Base-by-base conservation (phyloP, 1,284 basidiomycete genomes). In the Fomitopsis pinicola region DNA sequence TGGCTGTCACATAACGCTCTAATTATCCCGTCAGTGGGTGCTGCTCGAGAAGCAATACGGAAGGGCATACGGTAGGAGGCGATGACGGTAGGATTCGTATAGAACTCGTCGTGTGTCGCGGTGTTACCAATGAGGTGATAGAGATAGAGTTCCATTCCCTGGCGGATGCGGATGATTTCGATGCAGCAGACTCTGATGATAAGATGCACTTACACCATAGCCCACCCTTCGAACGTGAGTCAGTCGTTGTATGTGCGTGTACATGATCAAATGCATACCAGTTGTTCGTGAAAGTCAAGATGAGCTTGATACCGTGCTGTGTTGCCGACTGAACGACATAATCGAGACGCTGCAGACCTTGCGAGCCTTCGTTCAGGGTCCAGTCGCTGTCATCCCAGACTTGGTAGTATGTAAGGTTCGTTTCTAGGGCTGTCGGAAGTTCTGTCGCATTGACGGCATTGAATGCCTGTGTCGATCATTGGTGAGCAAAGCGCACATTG, bases 241-340 rank as follows among this genome's bases (percentile, higher is more conserved):
- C 2, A 60, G 40, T 30, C 12, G 48, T 9, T n/a, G 1, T 33
- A 8, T 8, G 30, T 2, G 30, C 30, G 26, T 1, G 38, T n/a
- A 40, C 17, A 44, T 4, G 26, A n/a, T 33, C 30, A 33, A 12
- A 40, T 6, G 55, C 59, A 2, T 70, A 81, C 87, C 88, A 91
- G 65, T 91, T 90, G 67, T 90, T 91, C 22, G 87, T 87, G 63
- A 91, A 81, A 22, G 87, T 82, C 15, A 88, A 68, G 30, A 87
- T 76, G 42, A 90, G 60, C 62, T 84, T 86, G 57, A 91, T 75
- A 17, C 80, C 83, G 48, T 85, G 79, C 61, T 85, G 79, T 63
- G 83, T 77, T 1, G 88, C 88, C 57, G 84, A 76, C 52, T 79
- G 71, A 42, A 88, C 71, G 44, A 90, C 80, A 53, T 81, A 81